A percentile compares a stretch with the other conserved stretches of the same genome.
phyloP scores from a whole-genome alignment of 495 filamentous ascomycete genomes.

The Penicillium alfredii region DNA sequence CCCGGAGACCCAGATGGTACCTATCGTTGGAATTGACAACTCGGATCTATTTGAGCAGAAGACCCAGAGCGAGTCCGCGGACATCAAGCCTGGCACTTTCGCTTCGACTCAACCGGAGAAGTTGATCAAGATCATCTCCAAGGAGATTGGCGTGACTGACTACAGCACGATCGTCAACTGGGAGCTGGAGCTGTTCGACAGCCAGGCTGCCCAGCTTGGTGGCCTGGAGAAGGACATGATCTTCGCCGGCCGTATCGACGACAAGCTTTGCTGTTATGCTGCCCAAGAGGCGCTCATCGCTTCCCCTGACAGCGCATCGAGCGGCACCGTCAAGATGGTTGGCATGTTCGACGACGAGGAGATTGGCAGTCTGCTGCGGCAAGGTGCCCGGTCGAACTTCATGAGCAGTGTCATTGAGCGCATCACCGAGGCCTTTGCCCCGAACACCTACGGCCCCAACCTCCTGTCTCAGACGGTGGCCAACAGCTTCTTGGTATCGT shows the following conservation, averaged over 20 bases:
- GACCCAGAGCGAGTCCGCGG: slow-evolving; percentile 19
- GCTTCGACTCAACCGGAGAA: slow-evolving; percentile 72
- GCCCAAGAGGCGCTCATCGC: slow-evolving; percentile 81
- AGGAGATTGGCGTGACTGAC: slow-evolving; percentile 64
- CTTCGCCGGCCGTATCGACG: slow-evolving; percentile 90
- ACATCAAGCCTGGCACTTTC: slow-evolving; percentile 54
- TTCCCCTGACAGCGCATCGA: slow-evolving; percentile 46
- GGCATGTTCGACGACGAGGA: slow-evolving; percentile 96
- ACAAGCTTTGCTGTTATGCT: slow-evolving; percentile 92
- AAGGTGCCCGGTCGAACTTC: slow-evolving; percentile 87
- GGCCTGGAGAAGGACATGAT: slow-evolving; percentile 92
- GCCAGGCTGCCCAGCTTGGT: slow-evolving; percentile 75
- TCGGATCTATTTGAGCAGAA: slow-evolving; percentile 45
- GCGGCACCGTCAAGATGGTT: slow-evolving; percentile 70
- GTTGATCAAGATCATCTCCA: slow-evolving; percentile 75
- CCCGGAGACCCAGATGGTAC: slow-evolving; percentile 87
- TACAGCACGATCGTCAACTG: slow-evolving; percentile 76
- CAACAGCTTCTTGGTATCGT: slow-evolving; percentile 86
- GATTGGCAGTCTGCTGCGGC: slow-evolving; percentile 82
- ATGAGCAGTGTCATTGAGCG: slow-evolving; percentile 73
- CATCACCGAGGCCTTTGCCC: slow-evolving; percentile 63
- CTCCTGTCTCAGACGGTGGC: slow-evolving; percentile 79
- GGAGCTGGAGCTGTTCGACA: slow-evolving; percentile 97
- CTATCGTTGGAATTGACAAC: slow-evolving; percentile 85
- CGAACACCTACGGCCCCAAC: slow-evolving; percentile 51